Evolutionary conservation across 768 basidiomycete genomes (phyloP), one percentile per base, ranked within the genome.

Genomic region (Cyclocybe aegerita): DNA sequence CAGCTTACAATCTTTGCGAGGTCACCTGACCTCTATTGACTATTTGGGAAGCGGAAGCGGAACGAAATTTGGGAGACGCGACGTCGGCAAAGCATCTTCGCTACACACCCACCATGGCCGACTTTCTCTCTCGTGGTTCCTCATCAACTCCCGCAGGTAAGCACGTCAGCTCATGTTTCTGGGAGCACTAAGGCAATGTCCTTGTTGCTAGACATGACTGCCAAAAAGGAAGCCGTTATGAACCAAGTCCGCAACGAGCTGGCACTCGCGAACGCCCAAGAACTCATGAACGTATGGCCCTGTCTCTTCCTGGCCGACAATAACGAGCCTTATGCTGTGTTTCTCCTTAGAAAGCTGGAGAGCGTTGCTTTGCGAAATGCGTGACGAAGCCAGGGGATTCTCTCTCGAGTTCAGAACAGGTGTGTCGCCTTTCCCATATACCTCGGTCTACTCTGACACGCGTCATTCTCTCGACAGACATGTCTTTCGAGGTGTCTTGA

Each of bases 291-390:
- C 52, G 90, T 90, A 65, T 33, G 31, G 31, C 44, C 31, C 17
- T 7, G 7, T 43, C 23, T 30, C 48, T 12, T 40, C 16, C 10
- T 4, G 12, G 30, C 30, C 9, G 30, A 23, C 1, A 23, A 2
- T 5, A 23, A 23, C 23, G 34, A 9, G 23, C 44, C 12, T 42
- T 9, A 48, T 29, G 34, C 16, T 44, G 30, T 50, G 53, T 46
- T 33, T 49, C 43, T 45, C n/a, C 33, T 54, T 59, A 93, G 90
- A 90, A 86, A 82, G 78, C 83, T 10, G 87, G 80, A 54, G 88
- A 92, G 49, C 83, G 84, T 57, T 93, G 90, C 68, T 93, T 76
- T 66, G 62, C 73, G 44, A 89, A 88, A 60, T 93, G 91, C 56
- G 72, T 93, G 34, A 76, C 82, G 7, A 93, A 90, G 59, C 91